Conservation (phyloP, 306 rosid genomes). For the Urtica urens region DNA sequence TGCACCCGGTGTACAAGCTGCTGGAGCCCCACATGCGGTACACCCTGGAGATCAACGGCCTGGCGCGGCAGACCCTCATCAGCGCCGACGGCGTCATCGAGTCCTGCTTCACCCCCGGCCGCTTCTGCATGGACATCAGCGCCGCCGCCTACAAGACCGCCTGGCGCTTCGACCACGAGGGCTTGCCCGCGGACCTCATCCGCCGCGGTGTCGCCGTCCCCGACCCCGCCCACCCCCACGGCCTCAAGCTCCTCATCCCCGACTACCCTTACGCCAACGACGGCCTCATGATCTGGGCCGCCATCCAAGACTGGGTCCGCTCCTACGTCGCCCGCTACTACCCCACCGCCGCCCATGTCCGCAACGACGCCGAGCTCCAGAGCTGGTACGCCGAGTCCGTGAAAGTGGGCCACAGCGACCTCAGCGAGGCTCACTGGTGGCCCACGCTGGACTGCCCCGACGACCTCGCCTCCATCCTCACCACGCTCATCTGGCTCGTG, state of each 20-base stretch:
- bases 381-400: conserved; percentile 78
- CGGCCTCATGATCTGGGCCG: conserved; percentile 77
- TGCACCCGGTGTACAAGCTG: conserved; percentile 85
- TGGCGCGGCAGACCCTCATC: conserved; percentile 67
- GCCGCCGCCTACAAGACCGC: conserved; percentile 60
- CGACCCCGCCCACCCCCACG: conserved; percentile 76
- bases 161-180: conserved; percentile 85
- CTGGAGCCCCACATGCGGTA: conserved; percentile 97
- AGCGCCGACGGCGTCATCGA: conserved; percentile 67
- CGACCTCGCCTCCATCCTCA: conserved; percentile 51
- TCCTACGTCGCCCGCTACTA: conserved; percentile 69
- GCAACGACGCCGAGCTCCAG: conserved; percentile 69
- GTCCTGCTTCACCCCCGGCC: conserved; percentile 86
- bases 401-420: conserved; percentile 87
- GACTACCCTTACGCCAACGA: conserved; percentile 91
- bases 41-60: conserved; percentile 68
- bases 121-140: conserved; percentile 71
- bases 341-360: conserved; percentile 38
- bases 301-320: conserved; percentile 68
- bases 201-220: conserved; percentile 86
- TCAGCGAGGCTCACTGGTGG: conserved; percentile 68
- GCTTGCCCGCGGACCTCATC: conserved; percentile 80
- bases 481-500: conserved; percentile 74
- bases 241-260: conserved; percentile 53
- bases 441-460: conserved; percentile 46